phyloP scores from a whole-genome alignment of 148 eudicot species.

The Mesembryanthemum crystallinum region DNA sequence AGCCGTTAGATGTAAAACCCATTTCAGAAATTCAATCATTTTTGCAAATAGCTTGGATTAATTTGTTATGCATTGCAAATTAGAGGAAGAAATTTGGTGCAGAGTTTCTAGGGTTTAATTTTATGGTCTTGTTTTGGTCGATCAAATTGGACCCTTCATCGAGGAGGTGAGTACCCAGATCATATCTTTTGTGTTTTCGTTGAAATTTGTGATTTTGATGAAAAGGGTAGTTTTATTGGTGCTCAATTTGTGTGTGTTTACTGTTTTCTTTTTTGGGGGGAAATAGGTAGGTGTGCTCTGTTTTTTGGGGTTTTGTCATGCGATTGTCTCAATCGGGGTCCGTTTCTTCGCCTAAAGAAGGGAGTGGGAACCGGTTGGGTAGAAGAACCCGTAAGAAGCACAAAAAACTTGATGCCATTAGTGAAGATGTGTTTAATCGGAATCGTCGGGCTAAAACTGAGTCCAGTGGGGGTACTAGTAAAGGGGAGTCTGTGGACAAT shows the following conservation, averaged over 20 bases:
- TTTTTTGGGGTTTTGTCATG: slow-evolving; percentile 52
- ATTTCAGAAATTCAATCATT: not conserved
- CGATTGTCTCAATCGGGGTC: slow-evolving; percentile 51
- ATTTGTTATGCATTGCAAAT: not conserved
- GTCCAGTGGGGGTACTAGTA: slow-evolving; percentile 32
- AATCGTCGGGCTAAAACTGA: slow-evolving; percentile 36
- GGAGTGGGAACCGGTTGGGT: slow-evolving; percentile 43
- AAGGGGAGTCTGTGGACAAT: slow-evolving; percentile 28
- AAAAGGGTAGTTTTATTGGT: slow-evolving; percentile 5
- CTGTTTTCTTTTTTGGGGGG: not conserved
- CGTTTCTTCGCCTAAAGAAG: slow-evolving; percentile 32
- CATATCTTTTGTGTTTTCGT: not conserved
- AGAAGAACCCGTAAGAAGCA: slow-evolving; percentile 64
- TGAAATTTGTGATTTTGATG: not conserved
- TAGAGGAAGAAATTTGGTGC: not conserved
- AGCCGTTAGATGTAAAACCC: not conserved
- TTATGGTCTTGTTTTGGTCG: slow-evolving; percentile 6
- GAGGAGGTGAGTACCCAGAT: slow-evolving; percentile 22
- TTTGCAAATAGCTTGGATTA: not conserved
- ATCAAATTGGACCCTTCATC: slow-evolving; percentile 20
- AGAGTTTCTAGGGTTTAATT: slow-evolving; percentile 45
- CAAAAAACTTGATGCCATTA: slow-evolving; percentile 76
- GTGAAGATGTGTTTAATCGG: slow-evolving; percentile 56
- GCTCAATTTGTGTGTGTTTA: slow-evolving; percentile 14
- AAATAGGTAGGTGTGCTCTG: slow-evolving; percentile 26